phyloP scores from a whole-genome alignment of 768 basidiomycete species.

The Russula vinacea region DNA sequence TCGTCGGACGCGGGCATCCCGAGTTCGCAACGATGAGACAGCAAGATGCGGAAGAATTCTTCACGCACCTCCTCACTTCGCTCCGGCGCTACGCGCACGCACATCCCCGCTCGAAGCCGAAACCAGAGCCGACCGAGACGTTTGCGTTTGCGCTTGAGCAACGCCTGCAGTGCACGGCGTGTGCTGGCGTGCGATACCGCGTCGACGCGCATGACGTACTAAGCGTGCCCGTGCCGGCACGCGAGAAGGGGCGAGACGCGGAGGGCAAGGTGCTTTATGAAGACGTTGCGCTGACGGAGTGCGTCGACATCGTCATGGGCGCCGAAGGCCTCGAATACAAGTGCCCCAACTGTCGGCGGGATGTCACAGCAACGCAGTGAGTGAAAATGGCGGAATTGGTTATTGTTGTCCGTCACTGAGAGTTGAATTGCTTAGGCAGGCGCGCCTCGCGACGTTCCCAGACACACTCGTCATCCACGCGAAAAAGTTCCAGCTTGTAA shows the following conservation, averaged over 20 bases:
- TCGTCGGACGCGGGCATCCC: constrained; percentile 88
- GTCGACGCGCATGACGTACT: constrained; percentile 72
- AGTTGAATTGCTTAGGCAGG: constrained; percentile 48
- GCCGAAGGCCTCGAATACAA: constrained; percentile 72
- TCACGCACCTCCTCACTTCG: constrained; percentile 72
- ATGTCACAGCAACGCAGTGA: constrained; percentile 71
- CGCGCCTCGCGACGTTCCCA: constrained; percentile 82
- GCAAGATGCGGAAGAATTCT: constrained; percentile 95
- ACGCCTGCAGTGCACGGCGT: constrained; percentile 75
- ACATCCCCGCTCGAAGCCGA: constrained; percentile 28
- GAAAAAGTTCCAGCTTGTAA: constrained; percentile 90
- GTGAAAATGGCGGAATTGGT: constrained; percentile 30
- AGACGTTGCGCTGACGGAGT: constrained; percentile 57
- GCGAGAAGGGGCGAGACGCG: constrained; percentile 50
- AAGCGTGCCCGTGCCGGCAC: constrained; percentile 76
- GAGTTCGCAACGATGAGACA: constrained; percentile 97
- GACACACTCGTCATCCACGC: constrained; percentile 85
- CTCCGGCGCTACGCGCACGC: constrained; percentile 65
- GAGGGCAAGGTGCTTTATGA: constrained; percentile 64
- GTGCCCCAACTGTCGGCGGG: constrained; percentile 70
- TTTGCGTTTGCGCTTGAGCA: constrained; percentile 88
- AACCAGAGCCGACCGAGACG: constrained; percentile 63
- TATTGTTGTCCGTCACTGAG: neutral
- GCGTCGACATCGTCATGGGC: constrained; percentile 57
- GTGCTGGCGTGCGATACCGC: constrained; percentile 78